Conservation (phyloP, 805 yeast genomes). For the Cephaloascus albidus region DNA sequence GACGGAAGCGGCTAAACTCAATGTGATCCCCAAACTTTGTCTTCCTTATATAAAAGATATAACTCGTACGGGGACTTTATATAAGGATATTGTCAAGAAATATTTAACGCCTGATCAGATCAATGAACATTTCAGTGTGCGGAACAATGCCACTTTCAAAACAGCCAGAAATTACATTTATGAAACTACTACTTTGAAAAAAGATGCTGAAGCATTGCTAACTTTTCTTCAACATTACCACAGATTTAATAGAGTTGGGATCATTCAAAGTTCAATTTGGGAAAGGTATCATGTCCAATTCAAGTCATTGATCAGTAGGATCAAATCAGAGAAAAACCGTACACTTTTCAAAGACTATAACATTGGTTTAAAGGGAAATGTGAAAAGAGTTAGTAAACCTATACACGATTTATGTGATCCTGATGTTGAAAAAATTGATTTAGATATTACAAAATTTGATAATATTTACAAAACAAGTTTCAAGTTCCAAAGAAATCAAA, state of each 20-base stretch:
- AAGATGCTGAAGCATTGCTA: not conserved
- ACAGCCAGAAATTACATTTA: not conserved
- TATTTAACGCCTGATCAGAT: not conserved
- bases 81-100: not conserved
- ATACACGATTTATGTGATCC: not conserved
- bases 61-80: not conserved
- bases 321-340: not conserved
- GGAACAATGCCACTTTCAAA: not conserved
- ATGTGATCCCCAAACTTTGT: not conserved
- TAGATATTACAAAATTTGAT: not conserved
- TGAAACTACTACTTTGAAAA: not conserved
- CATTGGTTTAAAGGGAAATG: not conserved
- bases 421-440: not conserved
- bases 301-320: not conserved
- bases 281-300: not conserved
- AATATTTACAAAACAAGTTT: not conserved
- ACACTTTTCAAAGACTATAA: not conserved
- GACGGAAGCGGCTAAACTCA: not conserved
- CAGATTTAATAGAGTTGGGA: not conserved
- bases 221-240: not conserved
- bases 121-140: not conserved
- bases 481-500: not conserved
- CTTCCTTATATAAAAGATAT: not conserved
- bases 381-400: not conserved
- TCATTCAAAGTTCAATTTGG: not conserved